Percentiles rank a stretch among this genome's conserved stretches.
phyloP scores from a whole-genome alignment of 2,329 filamentous ascomycete genomes.

The Sarocladium oryzae region DNA sequence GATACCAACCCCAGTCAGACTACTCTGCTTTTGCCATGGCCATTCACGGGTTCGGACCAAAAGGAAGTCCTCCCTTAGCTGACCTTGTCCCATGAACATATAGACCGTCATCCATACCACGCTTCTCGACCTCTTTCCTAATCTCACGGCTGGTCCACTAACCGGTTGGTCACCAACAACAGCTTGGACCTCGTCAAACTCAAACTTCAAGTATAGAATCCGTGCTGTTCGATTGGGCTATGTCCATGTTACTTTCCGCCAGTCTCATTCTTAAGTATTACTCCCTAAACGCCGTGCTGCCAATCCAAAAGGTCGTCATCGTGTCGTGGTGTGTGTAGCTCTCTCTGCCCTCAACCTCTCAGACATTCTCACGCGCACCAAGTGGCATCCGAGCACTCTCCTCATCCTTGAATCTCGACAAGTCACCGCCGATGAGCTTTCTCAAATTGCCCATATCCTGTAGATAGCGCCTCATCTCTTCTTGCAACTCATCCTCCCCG shows the following conservation, averaged over 20 bases:
- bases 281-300: constrained; percentile 9
- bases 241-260: no score
- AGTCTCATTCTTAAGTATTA: background rate
- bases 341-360: constrained; percentile 11
- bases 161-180: background rate
- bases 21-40: no score
- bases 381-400: constrained; percentile 49
- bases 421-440: constrained; percentile 67
- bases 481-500: constrained; percentile 62
- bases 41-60: no score
- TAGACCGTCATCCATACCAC: background rate
- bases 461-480: constrained; percentile 78
- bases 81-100: no score
- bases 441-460: constrained; percentile 69
- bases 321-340: no score
- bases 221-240: background rate
- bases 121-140: background rate
- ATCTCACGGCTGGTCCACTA: background rate
- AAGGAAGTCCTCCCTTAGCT: no score
- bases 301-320: constrained; percentile 5
- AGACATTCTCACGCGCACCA: constrained; percentile 36
- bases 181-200: background rate
- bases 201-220: background rate
- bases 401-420: constrained; percentile 58
- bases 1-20: background rate